Percentiles rank a stretch among this genome's conserved stretches.
phyloP scores from a whole-genome alignment of 1,284 basidiomycete genomes.

The Heliocybe sulcata region DNA sequence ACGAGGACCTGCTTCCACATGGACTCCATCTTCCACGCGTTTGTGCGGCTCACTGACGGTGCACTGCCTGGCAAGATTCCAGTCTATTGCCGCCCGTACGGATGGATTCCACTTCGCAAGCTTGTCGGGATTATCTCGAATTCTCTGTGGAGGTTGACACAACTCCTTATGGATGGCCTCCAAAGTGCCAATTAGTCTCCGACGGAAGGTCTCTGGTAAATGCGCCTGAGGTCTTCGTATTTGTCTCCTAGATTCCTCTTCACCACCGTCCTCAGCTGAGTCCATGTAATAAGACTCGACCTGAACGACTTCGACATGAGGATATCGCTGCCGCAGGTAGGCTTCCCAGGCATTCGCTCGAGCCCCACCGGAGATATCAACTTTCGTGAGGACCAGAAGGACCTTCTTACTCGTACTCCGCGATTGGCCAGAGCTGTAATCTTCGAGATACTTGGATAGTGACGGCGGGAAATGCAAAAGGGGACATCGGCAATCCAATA shows the following conservation, averaged over 20 bases:
- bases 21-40: not conserved
- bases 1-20: not conserved
- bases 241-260: conserved; percentile 32
- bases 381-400: conserved; percentile 79
- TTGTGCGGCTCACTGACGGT: conserved; percentile 29
- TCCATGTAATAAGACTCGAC: conserved; percentile 63
- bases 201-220: conserved; percentile 53
- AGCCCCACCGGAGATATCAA: conserved; percentile 59
- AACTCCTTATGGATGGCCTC: conserved; percentile 62
- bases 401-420: conserved; percentile 26
- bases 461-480: conserved; percentile 60
- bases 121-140: conserved; percentile 44
- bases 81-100: conserved; percentile 62
- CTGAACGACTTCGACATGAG: conserved; percentile 48
- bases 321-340: conserved; percentile 52
- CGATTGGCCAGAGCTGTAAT: conserved; percentile 17
- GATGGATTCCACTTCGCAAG: conserved; percentile 60
- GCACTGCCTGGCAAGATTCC: conserved; percentile 48
- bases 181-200: conserved; percentile 61
- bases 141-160: conserved; percentile 57
- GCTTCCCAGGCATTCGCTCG: conserved; percentile 54
- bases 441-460: conserved; percentile 39
- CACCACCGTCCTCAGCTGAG: conserved; percentile 21
- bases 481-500: conserved; percentile 85
- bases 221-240: conserved; percentile 45